A percentile compares a stretch with the other conserved stretches of the same genome.
Conservation (phyloP, 2,329 filamentous ascomycete species). For the Teratosphaeria zuluensis region DNA sequence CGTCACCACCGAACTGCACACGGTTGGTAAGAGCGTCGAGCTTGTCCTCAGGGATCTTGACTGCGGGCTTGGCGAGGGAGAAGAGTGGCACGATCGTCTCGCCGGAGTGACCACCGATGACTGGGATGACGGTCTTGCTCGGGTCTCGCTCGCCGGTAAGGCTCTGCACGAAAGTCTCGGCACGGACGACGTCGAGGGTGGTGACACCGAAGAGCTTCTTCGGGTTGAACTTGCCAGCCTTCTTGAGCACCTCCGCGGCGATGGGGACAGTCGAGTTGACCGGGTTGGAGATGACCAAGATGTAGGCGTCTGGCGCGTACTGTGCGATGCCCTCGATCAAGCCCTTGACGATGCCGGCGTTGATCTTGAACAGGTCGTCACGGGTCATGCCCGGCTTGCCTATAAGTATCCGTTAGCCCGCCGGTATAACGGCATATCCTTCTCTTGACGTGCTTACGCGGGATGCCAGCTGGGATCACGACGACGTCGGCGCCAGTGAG, state of each 20-base stretch:
- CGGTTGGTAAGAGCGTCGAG: constrained; percentile 56
- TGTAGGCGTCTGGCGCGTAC: constrained; percentile 81
- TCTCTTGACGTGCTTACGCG: constrained; percentile 48
- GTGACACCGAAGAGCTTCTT: constrained; percentile 97
- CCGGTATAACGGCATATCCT: background rate
- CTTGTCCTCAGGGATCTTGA: constrained; percentile 79
- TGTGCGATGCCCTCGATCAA: constrained; percentile 82
- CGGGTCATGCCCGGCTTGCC: constrained; percentile 99
- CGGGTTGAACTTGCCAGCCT: constrained; percentile 83
- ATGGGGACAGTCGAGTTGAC: constrained; percentile 99
- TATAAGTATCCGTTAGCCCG: constrained; percentile 30
- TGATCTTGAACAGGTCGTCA: constrained; percentile 99
- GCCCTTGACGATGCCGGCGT: constrained; percentile 93
- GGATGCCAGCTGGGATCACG: constrained; percentile 95
- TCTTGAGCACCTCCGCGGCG: constrained; percentile 92
- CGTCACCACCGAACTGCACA: constrained; percentile 95
- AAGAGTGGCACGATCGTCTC: constrained; percentile 97
- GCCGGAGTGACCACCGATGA: constrained; percentile 94
- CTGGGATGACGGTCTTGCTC: constrained; percentile 73
- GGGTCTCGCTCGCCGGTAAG: constrained; percentile 75
- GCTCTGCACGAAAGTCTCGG: constrained; percentile 89
- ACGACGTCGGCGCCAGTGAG: constrained; percentile 92
- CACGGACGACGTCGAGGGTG: constrained; percentile 94
- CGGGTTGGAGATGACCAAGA: constrained; percentile 97
- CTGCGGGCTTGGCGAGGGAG: constrained; percentile 74